These are phyloP conservation scores for Saccharomyces hybrid DNA, from an alignment of 1,139 yeast genomes.

Conservation along the genomic window DNA sequence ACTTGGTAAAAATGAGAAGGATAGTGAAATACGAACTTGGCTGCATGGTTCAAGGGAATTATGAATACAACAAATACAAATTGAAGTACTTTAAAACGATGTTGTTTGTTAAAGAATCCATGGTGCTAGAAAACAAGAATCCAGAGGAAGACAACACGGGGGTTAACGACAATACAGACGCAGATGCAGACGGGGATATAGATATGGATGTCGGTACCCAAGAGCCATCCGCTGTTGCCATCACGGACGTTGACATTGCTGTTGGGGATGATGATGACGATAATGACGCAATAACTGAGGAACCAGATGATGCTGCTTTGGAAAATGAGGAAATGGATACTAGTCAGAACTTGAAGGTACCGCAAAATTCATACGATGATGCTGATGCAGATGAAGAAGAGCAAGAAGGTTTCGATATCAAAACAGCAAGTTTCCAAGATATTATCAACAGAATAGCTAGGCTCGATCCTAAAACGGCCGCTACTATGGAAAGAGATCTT, in stretches of 20 bases:
- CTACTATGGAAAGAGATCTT: slow-evolving; percentile 35
- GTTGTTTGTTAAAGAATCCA: slow-evolving; percentile 30
- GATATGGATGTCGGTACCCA: slow-evolving; percentile 13
- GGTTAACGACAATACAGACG: slow-evolving; percentile 11
- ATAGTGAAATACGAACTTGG: slow-evolving; percentile 67
- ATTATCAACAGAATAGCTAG: slow-evolving; percentile 35
- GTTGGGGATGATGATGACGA: slow-evolving; percentile 32
- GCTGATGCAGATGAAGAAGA: slow-evolving; percentile 26
- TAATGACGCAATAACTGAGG: slow-evolving; percentile 31
- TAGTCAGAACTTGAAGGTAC: slow-evolving; percentile 14
- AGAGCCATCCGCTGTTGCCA: not conserved
- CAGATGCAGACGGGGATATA: slow-evolving; percentile 24
- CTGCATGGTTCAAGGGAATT: slow-evolving; percentile 41
- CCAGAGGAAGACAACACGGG: slow-evolving; percentile 25
- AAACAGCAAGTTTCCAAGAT: slow-evolving; percentile 34
- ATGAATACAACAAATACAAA: slow-evolving; percentile 39
- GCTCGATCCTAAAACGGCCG: slow-evolving; percentile 35
- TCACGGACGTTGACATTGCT: slow-evolving; percentile 14
- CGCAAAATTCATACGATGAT: slow-evolving; percentile 16
- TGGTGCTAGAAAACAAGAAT: slow-evolving; percentile 22
- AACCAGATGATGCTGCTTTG: slow-evolving; percentile 28
- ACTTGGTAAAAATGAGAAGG: slow-evolving; percentile 57
- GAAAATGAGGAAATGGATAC: slow-evolving; percentile 29
- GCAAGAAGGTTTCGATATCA: slow-evolving; percentile 26
- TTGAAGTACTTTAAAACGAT: slow-evolving; percentile 33